Base-by-base conservation (phyloP, 2,329 filamentous ascomycete genomes). In the Fusarium odoratissimum region DNA sequence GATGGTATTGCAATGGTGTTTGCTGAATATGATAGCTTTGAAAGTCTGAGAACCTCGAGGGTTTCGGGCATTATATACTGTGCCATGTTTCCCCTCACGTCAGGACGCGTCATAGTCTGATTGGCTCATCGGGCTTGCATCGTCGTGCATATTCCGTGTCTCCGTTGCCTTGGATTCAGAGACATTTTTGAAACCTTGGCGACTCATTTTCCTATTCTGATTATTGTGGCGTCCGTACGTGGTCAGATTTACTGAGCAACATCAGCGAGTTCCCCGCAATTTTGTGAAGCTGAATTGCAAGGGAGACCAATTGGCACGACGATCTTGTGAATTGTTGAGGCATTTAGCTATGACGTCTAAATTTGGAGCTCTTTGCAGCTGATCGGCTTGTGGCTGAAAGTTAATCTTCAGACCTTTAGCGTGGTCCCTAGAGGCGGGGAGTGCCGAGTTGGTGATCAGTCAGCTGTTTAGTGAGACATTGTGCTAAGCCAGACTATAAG, bases 21-120 rank as follows among this genome's bases (percentile, higher is more conserved):
- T 9, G 1, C 49, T 54, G 19, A 3, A 51, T 51, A 33, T 5
- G 48, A 3, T 6, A 16, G 17, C 0, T 25, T 11, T 11, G 4
- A 14, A n/a, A 6, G 9, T 5, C 8, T 28, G 14, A 38, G 33
- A 40, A 54, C 5, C 30, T 14, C n/a, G 46, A 35, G 46, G 30
- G 16, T 25, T 14, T 11, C 6, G 4, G 48, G 3, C 48, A 4
- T 51, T 51, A 51, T 35, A 25, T 51, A 35, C 31, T 35, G 31
- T 33, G 31, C 12, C 16, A 35, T 25, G 16, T 51, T 51, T 25
- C 48, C 48, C 48, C 48, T 51, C 48, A 51, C 48, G 48, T 51
- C 48, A 51, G 30, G n/a, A 51, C 48, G n/a, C 48, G 48, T 51
- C 48, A 51, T 51, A 25, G 48, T 23, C 30, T 35, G 48, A 51